Evolutionary conservation across 2,329 filamentous ascomycete genomes (phyloP), one percentile per base, ranked within the genome.

Genomic region (Fusarium acutatum): DNA sequence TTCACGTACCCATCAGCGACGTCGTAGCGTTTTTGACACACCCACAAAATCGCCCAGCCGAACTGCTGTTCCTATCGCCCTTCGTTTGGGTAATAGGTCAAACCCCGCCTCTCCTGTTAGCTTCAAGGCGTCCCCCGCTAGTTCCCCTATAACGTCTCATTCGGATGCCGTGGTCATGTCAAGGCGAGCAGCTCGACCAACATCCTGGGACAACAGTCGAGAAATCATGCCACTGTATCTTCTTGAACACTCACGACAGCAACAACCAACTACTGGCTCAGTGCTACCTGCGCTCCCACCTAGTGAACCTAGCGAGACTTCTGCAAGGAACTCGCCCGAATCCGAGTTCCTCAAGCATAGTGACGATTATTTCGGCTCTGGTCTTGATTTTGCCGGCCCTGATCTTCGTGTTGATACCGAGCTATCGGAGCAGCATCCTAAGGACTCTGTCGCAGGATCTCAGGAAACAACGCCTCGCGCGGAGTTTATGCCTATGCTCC

Each of bases 211-310:
- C 49, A 89, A 83, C 72, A 87, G 87, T 24, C 88, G 88, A 61
- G 94, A 96, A 79, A 92, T 95, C 77, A 91, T 93, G 74, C 95
- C 95, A 0, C 84, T 98, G 14, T 96, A 93, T 81, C 90, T 97
- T 28, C 89, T 97, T 12, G 93, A 97, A 80, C 90, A 84, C 72
- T 84, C 84, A 7, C 83, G 85, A 14, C 83, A 84, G 46, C 81
- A 81, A 47, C 77, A 81, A 11, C 75, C 77, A 7, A 79, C 81
- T 34, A 75, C 79, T 28, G 73, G 81, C 32, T 79, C 86, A 46
- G 77, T 83, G 7, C 80, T 90, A 5, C 88, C 89, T 12, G 86
- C 86, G 34, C 82, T 91, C 20, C 84, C 84, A 11, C 87, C 82
- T 6, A 85, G 83, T 67, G 83, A 84, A 53, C 86, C 82, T 5